Conservation (phyloP, 2,329 filamentous ascomycete genomes). For the Venturiaceae sp. region DNA sequence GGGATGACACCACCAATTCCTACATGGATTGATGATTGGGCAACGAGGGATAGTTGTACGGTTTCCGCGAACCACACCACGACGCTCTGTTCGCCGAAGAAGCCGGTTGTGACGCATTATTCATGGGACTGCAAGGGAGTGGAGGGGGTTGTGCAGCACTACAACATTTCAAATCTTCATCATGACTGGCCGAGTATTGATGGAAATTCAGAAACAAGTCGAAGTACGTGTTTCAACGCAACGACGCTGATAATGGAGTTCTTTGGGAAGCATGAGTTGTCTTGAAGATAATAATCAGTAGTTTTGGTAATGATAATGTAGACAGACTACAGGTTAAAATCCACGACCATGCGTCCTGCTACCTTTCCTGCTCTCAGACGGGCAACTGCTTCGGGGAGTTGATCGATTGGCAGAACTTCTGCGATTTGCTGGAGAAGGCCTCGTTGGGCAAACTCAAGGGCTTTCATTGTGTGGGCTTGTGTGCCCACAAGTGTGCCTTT, state of each 20-base stretch:
- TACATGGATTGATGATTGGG: slow-evolving; percentile 20
- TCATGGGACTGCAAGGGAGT: slow-evolving; percentile 12
- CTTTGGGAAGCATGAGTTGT: slow-evolving; percentile 20
- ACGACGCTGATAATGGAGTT: slow-evolving; percentile 22
- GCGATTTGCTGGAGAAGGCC: slow-evolving; percentile 41
- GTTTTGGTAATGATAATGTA: background rate
- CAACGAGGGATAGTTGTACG: background rate
- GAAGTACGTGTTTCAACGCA: slow-evolving; percentile 19
- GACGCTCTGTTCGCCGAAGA: background rate
- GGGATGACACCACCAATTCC: slow-evolving; percentile 35
- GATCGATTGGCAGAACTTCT: slow-evolving; percentile 36
- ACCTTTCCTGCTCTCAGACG: slow-evolving; percentile 40
- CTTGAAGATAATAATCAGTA: background rate
- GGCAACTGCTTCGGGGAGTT: slow-evolving; percentile 41
- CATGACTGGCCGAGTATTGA: slow-evolving; percentile 31
- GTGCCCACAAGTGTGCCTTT: slow-evolving; percentile 33
- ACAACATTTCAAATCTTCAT: slow-evolving; percentile 25
- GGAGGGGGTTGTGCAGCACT: slow-evolving; percentile 26
- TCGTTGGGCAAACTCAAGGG: slow-evolving; percentile 38
- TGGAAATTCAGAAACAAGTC: slow-evolving; percentile 18
- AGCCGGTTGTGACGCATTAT: background rate
- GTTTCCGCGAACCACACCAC: background rate
- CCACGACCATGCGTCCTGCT: slow-evolving; percentile 42
- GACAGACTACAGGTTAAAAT: slow-evolving; percentile 32
- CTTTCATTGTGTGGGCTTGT: slow-evolving; percentile 37